Percentiles rank a stretch among this genome's conserved stretches.
These are phyloP conservation scores for Penicillium longicatenatum DNA, from an alignment of 495 filamentous ascomycete genomes.

Conservation along the genomic window DNA sequence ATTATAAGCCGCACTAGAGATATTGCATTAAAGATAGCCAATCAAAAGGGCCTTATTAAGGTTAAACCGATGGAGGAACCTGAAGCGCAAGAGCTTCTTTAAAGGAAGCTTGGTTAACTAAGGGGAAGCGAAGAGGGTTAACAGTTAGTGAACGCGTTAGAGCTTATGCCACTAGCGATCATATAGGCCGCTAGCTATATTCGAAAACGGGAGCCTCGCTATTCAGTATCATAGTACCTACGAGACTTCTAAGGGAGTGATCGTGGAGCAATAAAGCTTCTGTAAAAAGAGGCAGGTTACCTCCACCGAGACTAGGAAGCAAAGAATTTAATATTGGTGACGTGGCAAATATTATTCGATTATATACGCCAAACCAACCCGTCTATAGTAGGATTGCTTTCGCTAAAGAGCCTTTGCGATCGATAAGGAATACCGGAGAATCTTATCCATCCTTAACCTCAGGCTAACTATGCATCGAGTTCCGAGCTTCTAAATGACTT, in stretches of 20 bases:
- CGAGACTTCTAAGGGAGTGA: too few species aligned
- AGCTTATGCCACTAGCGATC: too few species aligned
- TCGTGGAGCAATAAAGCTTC: too few species aligned
- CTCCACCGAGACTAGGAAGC: constrained; percentile 22
- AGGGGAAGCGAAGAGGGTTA: not conserved
- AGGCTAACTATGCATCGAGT: constrained; percentile 1
- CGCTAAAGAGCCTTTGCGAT: too few species aligned
- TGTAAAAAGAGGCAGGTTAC: too few species aligned
- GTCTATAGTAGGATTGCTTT: too few species aligned
- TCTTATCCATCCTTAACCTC: not conserved
- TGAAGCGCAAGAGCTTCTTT: constrained; percentile 4
- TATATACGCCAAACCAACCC: constrained; percentile 21
- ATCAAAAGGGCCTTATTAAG: not conserved
- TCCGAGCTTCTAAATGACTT: not conserved
- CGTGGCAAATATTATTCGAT: constrained; percentile 38
- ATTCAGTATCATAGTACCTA: too few species aligned
- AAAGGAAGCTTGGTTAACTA: constrained; percentile 1
- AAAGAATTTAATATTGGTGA: constrained; percentile 27
- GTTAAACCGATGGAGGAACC: not conserved
- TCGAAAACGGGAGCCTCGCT: too few species aligned
- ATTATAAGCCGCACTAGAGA: constrained; percentile 14
- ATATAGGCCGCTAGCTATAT: too few species aligned
- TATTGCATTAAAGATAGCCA: constrained; percentile 1
- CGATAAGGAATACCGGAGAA: constrained; percentile 11
- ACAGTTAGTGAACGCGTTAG: not conserved